Evolutionary conservation across 2,329 filamentous ascomycete genomes (phyloP).

Genomic region (Beauveria medogensis): DNA sequence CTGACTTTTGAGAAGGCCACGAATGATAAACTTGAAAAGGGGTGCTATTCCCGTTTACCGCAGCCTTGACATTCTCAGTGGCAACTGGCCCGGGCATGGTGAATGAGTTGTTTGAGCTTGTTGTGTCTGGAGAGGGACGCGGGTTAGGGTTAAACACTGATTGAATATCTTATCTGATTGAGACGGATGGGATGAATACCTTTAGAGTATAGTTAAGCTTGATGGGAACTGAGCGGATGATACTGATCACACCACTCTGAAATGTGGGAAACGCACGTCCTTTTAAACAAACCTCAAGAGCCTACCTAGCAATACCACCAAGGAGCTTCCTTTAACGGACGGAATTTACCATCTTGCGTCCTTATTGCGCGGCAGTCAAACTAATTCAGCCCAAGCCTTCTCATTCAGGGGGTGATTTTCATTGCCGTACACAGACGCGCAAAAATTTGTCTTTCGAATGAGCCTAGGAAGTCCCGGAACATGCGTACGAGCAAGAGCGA

Average conservation of each 20-base stretch:
- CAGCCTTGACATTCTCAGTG: not conserved
- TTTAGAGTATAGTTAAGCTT: slow-evolving; percentile 2
- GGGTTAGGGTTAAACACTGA: not conserved
- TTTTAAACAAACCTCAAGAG: not conserved
- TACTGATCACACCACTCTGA: not conserved
- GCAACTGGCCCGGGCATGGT: slow-evolving; percentile 1
- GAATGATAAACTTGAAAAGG: slow-evolving; percentile 10
- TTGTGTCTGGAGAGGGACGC: not conserved
- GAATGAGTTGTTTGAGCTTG: not conserved
- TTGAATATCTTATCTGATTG: not conserved
- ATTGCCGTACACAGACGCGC: not conserved
- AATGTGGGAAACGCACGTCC: slow-evolving; percentile 6
- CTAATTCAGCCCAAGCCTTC: too few species aligned
- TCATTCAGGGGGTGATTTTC: not conserved
- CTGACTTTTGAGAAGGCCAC: slow-evolving; percentile 13
- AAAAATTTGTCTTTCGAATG: not conserved
- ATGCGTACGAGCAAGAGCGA: not conserved
- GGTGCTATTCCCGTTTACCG: not conserved
- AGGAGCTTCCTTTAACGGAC: not conserved
- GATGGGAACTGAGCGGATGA: not conserved
- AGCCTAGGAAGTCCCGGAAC: not conserved
- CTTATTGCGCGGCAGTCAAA: not conserved
- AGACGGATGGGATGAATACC: not conserved
- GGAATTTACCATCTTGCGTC: not conserved
- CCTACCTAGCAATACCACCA: not conserved